Evolutionary conservation across 371 early-diverging fungal species (phyloP).

Genomic region (Mucor irregularis): DNA sequence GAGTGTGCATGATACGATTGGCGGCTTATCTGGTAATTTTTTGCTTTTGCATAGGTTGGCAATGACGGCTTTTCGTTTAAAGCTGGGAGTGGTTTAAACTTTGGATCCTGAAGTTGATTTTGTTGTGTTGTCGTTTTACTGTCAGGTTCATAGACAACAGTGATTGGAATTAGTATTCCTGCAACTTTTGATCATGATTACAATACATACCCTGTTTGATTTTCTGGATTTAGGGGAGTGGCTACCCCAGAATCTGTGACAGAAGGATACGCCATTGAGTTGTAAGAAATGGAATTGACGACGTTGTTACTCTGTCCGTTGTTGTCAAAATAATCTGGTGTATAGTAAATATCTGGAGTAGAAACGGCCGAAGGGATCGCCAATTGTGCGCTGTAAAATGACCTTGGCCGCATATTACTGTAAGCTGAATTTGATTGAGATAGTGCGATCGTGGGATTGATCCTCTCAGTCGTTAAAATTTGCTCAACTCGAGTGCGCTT

Average conservation of each 20-base stretch:
- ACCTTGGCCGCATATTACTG: background rate
- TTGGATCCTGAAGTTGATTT: background rate
- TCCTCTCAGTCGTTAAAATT: conserved; percentile 11
- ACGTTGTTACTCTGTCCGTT: background rate
- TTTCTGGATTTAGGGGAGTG: background rate
- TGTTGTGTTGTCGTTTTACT: too few relatives aligned
- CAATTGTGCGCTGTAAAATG: conserved; percentile 24
- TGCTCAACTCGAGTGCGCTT: conserved; percentile 31
- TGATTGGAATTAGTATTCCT: too few relatives aligned
- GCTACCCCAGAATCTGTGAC: conserved; percentile 1
- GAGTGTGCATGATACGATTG: too few relatives aligned
- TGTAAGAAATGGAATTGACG: conserved; percentile 1
- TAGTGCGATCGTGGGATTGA: background rate
- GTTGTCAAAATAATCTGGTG: background rate
- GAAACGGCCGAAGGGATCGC: conserved; percentile 13
- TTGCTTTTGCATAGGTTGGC: background rate
- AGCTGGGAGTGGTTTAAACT: conserved; percentile 5
- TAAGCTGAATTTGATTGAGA: background rate
- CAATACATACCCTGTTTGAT: background rate
- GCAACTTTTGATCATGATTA: background rate
- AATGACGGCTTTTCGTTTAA: too few relatives aligned
- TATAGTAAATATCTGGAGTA: conserved; percentile 14
- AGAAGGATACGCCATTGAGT: conserved; percentile 9
- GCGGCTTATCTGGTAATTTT: background rate
- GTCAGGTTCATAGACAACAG: too few relatives aligned